Base-by-base conservation (phyloP, 2,329 filamentous ascomycete genomes). In the Scedosporium boydii region DNA sequence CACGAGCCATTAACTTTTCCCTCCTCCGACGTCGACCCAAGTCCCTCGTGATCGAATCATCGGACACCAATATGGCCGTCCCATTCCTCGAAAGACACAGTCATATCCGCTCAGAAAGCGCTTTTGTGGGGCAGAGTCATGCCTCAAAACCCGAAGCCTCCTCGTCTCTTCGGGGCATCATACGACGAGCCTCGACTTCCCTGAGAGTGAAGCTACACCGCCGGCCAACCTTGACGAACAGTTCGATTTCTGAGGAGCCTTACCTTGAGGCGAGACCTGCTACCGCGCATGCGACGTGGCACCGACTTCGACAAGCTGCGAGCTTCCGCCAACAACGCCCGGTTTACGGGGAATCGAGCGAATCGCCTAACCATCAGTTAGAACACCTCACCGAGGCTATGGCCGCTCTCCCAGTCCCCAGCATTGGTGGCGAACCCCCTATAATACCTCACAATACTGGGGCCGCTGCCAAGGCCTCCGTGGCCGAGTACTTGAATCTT, bases 391-490 rank as follows among this genome's bases (percentile, higher is more conserved):
- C 21, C 26, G 69, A 71, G 2, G 29, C 64, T 9, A 67, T 64
- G 64, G 66, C 27, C 4, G 61, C 64, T 55, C 62, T 73, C n/a
- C 77, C 78, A 0, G 70, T 82, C 3, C 81, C 82, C 2, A 81
- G 80, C 3, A 72, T 77, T 63, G 78, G 78, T 34, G 75, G 75
- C 38, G 82, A 81, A 63, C 85, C 85, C 4, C 85, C 85, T 0
- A 73, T 86, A 63, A 87, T 88, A 29, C 85, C 85, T 3, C 75
- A 75, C 10, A 80, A 85, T 62, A 82, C 79, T 0, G 85, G 85
- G 42, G 82, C 79, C n/a, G 84, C 83, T 1, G 84, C 84, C 34
- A 84, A 86, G 63, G 82, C 85, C 6, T 81, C 84, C 0, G 84
- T 82, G 3, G 84, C 83, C 66, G 81, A 84, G 60, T 77, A 75